Evolutionary conservation across 305 asterid species (phyloP), one percentile per base, ranked within the genome.

Genomic region (Coffea humblotiana): DNA sequence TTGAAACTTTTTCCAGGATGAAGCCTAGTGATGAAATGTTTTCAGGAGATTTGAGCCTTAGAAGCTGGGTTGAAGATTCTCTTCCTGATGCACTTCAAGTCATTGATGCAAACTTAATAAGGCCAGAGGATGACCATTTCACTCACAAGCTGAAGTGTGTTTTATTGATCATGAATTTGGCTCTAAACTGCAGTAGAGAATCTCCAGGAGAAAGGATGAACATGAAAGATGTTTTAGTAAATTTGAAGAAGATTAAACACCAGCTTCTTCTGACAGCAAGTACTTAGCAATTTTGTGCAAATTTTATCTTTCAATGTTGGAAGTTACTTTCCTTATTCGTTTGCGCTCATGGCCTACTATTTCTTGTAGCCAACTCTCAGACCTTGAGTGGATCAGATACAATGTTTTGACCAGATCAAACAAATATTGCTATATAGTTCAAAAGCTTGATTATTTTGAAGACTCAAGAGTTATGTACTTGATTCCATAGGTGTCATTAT

Each of bases 21-120:
- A 88, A 74, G 69, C 86, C 90, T 3, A 83, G 82, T 16, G 82
- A 85, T 72, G 88, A 80, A 12, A 60, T 82, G 82, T 83, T 82
- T 37, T 2, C 23, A 12, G 89, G 78, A 37, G 87, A 83, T 11
- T 1, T 52, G 58, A 51, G 48, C 75, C 68, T 78, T 9, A 32
- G 15, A 49, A 47, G 18, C 8, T 78, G 81, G 81, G 43, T 68
- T 52, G 23, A 19, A 1, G 40, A 5, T 37, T 78, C 61, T 27
- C 32, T 69, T 37, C 61, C 49, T 45, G 0, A 21, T 37, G 43
- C 32, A 32, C 43, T 63, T 40, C 69, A 68, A 18, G 66, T 78
- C 0, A 35, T 70, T 5, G 76, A 78, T 40, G 68, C 76, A 1
- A 72, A 78, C 54, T 37, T 69, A 47, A 14, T 67, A 25, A 52